Percentiles rank a stretch among this genome's conserved stretches.
phyloP scores from a whole-genome alignment of 805 yeast genomes.

The Ogataea pignaliae region DNA sequence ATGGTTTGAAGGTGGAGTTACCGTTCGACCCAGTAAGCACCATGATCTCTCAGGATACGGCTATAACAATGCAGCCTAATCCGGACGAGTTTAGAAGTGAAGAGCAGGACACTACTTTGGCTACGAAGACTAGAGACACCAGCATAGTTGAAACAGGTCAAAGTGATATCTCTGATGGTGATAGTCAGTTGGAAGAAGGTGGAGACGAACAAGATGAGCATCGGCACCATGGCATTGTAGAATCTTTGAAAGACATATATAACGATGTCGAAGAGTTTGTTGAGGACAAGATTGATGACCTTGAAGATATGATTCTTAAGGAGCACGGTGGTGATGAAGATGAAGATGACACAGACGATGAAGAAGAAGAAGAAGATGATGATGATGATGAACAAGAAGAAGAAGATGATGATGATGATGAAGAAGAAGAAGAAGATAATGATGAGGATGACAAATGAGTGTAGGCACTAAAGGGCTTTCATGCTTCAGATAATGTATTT shows the following conservation, averaged over 20 bases:
- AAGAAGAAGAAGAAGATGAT: background rate
- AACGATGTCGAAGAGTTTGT: conserved; percentile 18
- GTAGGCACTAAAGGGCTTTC: too few relatives aligned
- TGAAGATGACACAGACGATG: background rate
- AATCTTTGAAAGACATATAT: conserved; percentile 16
- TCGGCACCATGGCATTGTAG: conserved; percentile 9
- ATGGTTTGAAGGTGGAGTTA: conserved; percentile 3
- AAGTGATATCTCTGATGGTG: conserved; percentile 14
- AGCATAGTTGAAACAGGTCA: conserved; percentile 1
- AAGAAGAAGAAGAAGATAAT: background rate
- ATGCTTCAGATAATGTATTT: too few relatives aligned
- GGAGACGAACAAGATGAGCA: conserved; percentile 14
- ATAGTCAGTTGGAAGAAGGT: conserved; percentile 14
- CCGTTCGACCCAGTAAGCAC: conserved; percentile 5
- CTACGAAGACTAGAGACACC: conserved; percentile 1
- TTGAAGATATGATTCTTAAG: conserved; percentile 13
- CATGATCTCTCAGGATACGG: conserved; percentile 4
- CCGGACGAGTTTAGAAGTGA: conserved; percentile 1
- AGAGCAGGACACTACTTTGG: too few relatives aligned
- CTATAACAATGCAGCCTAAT: conserved; percentile 3
- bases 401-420: background rate
- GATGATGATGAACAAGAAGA: too few relatives aligned
- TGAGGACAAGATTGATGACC: conserved; percentile 23
- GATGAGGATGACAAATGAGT: too few relatives aligned
- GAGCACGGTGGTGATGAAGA: conserved; percentile 9